Evolutionary conservation across 345 rosid species (phyloP), one percentile per base, ranked within the genome.

Genomic region (Euphorbia lathyris): DNA sequence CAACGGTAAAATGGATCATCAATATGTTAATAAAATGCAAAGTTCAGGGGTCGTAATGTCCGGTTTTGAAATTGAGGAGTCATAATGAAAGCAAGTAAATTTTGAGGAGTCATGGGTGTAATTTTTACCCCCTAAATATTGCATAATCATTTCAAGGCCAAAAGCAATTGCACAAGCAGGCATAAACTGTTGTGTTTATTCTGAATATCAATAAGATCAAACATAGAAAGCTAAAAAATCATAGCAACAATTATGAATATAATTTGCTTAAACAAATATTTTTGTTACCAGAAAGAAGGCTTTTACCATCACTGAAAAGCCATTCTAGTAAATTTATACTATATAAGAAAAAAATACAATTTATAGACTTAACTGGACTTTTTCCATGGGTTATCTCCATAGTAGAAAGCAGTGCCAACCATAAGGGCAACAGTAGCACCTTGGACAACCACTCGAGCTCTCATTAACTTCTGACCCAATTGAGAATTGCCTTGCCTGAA

Each of bases 341-440:
- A 23, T 13, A 17, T 63, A 29, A 9, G 9, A 68, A 17, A 34
- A n/a, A 56, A n/a, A 26, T 47, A 27, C 45, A 22, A 5, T 30
- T 11, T 10, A 19, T 12, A 40, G 22, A 26, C 48, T 62, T 75
- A 65, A 48, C 30, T 51, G 3, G 72, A 10, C 64, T 69, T 78
- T 42, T 86, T 83, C 97, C 98, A 94, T 0, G 97, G 97, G 74
- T 86, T 87, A 20, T 88, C 96, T 30, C 90, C 97, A 22, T 94
- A 92, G 87, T 88, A 90, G 75, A 73, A 90, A 2, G 97, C 97
- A n/a, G 97, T 88, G 59, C 94, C 97, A 47, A 88, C 92, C 92
- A 90, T 88, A 30, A 90, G 80, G 0, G 92, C 97, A 19, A 90
- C 94, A 0, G 97, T 90, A 71, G 92, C 97, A 71, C 97, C 97